Conservation (phyloP, 148 eudicot species). For the Heliamphora exappendiculata region DNA sequence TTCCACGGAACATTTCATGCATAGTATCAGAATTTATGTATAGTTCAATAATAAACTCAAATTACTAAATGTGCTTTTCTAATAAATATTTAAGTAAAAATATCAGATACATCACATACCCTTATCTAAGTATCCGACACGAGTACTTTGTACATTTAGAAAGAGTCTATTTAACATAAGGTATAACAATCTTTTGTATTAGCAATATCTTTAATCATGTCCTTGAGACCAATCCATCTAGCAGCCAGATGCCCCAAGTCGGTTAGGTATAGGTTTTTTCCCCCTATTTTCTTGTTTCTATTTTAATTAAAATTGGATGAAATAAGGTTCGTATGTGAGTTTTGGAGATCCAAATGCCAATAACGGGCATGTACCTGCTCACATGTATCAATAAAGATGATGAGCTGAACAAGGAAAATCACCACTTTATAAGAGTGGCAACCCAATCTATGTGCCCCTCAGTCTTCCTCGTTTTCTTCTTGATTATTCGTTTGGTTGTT, state of each 20-base stretch:
- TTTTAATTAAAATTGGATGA: neutral
- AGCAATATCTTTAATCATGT: neutral
- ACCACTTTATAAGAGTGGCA: neutral
- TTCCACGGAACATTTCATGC: too few relatives aligned
- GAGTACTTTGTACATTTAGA: too few relatives aligned
- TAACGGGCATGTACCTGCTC: neutral
- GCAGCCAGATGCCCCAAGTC: neutral
- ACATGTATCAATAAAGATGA: neutral
- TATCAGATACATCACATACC: too few relatives aligned
- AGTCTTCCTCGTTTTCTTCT: constrained; percentile 57
- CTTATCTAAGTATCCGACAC: too few relatives aligned
- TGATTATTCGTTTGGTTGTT: constrained; percentile 42
- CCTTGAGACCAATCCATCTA: neutral
- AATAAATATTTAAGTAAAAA: too few relatives aligned
- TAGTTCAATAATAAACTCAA: too few relatives aligned
- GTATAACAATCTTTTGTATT: neutral
- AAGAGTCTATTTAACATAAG: too few relatives aligned
- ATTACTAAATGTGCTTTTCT: too few relatives aligned
- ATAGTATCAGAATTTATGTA: too few relatives aligned
- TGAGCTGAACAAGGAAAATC: neutral
- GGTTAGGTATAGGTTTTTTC: neutral
- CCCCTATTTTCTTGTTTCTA: neutral
- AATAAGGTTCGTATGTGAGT: neutral
- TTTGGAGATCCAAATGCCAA: neutral
- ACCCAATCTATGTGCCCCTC: constrained; percentile 16